Evolutionary conservation across 163 green algal genomes (phyloP), one percentile per base, ranked within the genome.

Genomic region (Dunaliella salina): DNA sequence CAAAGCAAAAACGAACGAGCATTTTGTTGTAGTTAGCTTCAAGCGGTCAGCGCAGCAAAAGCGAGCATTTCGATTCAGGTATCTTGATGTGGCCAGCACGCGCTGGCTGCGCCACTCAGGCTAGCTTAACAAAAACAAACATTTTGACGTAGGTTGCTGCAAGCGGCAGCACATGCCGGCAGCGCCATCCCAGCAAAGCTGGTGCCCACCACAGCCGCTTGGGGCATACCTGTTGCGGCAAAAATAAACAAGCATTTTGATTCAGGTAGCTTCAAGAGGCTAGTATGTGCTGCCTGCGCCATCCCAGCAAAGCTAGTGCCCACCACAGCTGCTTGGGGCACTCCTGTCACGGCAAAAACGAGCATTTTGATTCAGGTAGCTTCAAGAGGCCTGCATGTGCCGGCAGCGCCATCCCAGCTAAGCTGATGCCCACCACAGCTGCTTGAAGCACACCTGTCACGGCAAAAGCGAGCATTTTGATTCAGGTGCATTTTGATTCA

Each of bases 231-330:
- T 33, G 69, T 12, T 3, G 20, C 15, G 18, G 57, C 57, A 69
- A n/a, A n/a, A 50, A 50, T 15, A 50, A 3, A 50, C 40, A 50
- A 50, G 40, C 40, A 50, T 50, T 50, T 3, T 50, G 40, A 50
- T 50, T 50, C 40, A 50, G 40, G 8, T 50, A 50, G 40, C 3
- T 50, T 50, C 40, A 50, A 50, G 40, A 50, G 40, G 8, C 8
- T 50, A 8, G 40, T 85, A 25, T 90, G 79, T 0, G 92, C 93
- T 0, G 94, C 93, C 30, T 87, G 33, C 12, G 96, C 88, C 94
- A 96, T 96, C 25, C 91, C 90, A 0, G 88, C 83, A 4, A 96
- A 86, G 25, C 88, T 93, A 1, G 94, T 96, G 45, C 93, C 94
- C 32, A 96, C 90, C 24, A 87, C 84, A 29, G 78, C 17, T 32